A percentile compares a stretch with the other conserved stretches of the same genome.
These are phyloP conservation scores for Kwoniella dendrophila DNA, from an alignment of 768 basidiomycete genomes.

Conservation along the genomic window DNA sequence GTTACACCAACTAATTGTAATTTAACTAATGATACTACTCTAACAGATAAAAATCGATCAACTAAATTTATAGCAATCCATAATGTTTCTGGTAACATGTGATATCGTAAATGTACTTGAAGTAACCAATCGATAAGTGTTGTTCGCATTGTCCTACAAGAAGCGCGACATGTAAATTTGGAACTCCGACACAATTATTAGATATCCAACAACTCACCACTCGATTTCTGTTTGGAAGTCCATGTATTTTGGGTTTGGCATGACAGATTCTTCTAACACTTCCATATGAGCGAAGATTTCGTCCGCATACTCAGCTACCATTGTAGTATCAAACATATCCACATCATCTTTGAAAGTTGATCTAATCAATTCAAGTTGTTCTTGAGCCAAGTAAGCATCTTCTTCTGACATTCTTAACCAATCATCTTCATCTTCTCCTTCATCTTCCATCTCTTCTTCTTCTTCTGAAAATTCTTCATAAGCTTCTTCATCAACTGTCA, in stretches of 20 bases:
- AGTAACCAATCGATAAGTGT: conserved; percentile 97
- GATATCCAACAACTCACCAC: conserved; percentile 47
- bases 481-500: conserved; percentile 58
- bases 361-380: conserved; percentile 69
- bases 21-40: conserved; percentile 83
- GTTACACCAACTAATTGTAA: conserved; percentile 96
- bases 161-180: neutral
- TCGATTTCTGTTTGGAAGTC: conserved; percentile 83
- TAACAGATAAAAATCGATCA: conserved; percentile 85
- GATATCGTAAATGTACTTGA: conserved; percentile 96
- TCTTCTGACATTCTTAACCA: conserved; percentile 56
- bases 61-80: conserved; percentile 99
- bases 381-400: conserved; percentile 48
- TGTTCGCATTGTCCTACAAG: conserved; percentile 86
- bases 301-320: conserved; percentile 98
- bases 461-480: conserved; percentile 51
- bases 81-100: conserved; percentile 97
- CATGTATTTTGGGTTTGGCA: conserved; percentile 95
- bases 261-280: conserved; percentile 73
- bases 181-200: neutral
- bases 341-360: conserved; percentile 68
- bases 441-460: conserved; percentile 43
- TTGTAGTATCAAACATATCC: conserved; percentile 80
- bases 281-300: conserved; percentile 97
- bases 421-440: conserved; percentile 57